Evolutionary conservation across 1,139 yeast species (phyloP), one percentile per base, ranked within the genome.

Genomic region (Geotrichum bryndzae): DNA sequence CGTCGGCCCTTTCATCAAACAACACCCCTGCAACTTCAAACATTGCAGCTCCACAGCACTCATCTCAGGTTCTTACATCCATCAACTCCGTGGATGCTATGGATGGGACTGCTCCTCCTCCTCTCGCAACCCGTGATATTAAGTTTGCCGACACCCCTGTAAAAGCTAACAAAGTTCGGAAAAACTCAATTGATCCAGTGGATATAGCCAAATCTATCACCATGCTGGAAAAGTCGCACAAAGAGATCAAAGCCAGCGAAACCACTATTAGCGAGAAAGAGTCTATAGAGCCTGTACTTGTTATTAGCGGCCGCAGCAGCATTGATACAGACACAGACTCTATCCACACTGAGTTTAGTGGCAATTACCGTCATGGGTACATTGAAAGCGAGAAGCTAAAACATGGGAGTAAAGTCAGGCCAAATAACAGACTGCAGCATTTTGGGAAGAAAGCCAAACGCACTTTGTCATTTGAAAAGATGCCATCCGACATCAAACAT

Each of bases 391-490:
- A 41, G 7, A 41, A 41, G 48, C 48, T 5, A n/a, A 41, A 41
- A 18, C 5, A 41, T n/a, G 1, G 2, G 4, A n/a, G 18, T n/a
- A 41, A 41, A 18, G 3, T 41, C 22, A 41, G 7, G 22, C 22
- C 48, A 41, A 41, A 41, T n/a, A n/a, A 41, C 4, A 41, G 5
- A n/a, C 23, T 41, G 18, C 48, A 41, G 10, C 48, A 41, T 7
- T n/a, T 41, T 15, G 23, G 48, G 23, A 18, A 41, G 18, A 41
- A 41, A 41, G 48, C 27, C 87, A 88, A 71, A 90, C 94, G 63
- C 96, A 94, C 73, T 85, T 96, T 58, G 0, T 82, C 85, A 0
- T 77, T 94, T 53, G 85, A 90, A 23, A 84, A 90, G 67, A 78
- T 92, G 8, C 80, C 98, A 59, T 77, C 94, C 56, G 90, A 88